A percentile compares a stretch with the other conserved stretches of the same genome.
Evolutionary conservation across 257 asterid genomes (phyloP).

Genomic region (Solanum neorickii): DNA sequence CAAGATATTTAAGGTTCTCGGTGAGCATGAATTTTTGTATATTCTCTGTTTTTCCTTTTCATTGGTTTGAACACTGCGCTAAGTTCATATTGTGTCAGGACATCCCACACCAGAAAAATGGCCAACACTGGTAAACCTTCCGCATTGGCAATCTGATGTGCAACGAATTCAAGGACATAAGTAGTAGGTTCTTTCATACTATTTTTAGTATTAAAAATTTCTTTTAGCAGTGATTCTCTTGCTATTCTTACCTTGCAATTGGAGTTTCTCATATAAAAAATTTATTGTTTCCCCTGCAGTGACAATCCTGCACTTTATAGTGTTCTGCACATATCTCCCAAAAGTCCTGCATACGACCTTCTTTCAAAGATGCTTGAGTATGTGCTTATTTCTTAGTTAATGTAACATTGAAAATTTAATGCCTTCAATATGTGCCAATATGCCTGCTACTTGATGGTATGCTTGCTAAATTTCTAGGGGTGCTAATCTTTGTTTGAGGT

Average conservation of each 20-base stretch:
- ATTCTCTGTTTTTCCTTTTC: neutral
- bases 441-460: neutral
- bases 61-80: neutral
- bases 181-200: slow-evolving; percentile 48
- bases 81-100: slow-evolving; percentile 32
- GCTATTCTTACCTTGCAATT: neutral
- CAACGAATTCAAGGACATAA: slow-evolving; percentile 88
- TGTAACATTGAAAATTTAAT: neutral
- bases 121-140: slow-evolving; percentile 85
- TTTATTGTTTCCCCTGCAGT: slow-evolving; percentile 33
- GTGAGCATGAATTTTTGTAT: slow-evolving; percentile 35
- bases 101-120: slow-evolving; percentile 97
- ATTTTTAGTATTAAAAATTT: neutral
- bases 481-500: neutral
- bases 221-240: neutral
- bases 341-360: slow-evolving; percentile 90
- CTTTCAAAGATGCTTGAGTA: slow-evolving; percentile 98
- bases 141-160: slow-evolving; percentile 85
- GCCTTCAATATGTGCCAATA: neutral
- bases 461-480: neutral
- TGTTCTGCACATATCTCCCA: slow-evolving; percentile 72
- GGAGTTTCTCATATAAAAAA: neutral
- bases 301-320: slow-evolving; percentile 81
- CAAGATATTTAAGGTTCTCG: slow-evolving; percentile 93
- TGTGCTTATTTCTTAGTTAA: slow-evolving; percentile 15